Conservation (phyloP, 2,329 filamentous ascomycete species). For the Claviceps sp. region DNA sequence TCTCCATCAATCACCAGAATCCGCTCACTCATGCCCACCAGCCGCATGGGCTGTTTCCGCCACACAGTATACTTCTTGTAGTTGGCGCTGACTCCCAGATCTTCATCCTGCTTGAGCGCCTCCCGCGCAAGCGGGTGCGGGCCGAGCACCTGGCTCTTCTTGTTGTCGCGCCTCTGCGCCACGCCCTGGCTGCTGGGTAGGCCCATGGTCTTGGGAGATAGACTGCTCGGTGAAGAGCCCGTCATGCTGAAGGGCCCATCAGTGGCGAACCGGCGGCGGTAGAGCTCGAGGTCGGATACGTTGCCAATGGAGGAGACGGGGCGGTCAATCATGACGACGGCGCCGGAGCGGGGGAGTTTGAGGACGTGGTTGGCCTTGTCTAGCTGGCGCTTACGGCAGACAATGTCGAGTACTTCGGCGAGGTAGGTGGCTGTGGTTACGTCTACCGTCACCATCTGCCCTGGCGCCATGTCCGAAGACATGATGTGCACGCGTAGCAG, state of each 20-base stretch:
- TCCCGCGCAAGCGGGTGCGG: constrained; percentile 56
- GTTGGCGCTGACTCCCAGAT: constrained; percentile 40
- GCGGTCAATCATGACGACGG: constrained; percentile 62
- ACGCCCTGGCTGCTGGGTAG: constrained; percentile 29
- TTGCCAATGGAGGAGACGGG: constrained; percentile 68
- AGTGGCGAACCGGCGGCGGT: constrained; percentile 60
- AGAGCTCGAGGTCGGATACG: constrained; percentile 61
- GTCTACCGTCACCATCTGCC: constrained; percentile 60
- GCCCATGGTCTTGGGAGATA: constrained; percentile 52
- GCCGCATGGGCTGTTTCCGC: constrained; percentile 71
- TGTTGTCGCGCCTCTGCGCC: constrained; percentile 35
- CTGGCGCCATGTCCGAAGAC: constrained; percentile 54
- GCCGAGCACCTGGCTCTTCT: constrained; percentile 37
- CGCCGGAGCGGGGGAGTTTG: constrained; percentile 61
- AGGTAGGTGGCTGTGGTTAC: constrained; percentile 76
- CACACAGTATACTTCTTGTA: constrained; percentile 71
- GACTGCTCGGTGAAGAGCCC: constrained; percentile 55
- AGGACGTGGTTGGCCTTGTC: constrained; percentile 71
- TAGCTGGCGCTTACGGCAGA: constrained; percentile 63
- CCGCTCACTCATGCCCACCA: constrained; percentile 62
- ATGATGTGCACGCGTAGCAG: constrained; percentile 60
- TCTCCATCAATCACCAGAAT: constrained; percentile 72
- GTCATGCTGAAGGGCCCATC: constrained; percentile 58
- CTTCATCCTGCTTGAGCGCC: constrained; percentile 45
- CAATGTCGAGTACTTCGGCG: constrained; percentile 65